A percentile compares a stretch with the other conserved stretches of the same genome.
These are phyloP conservation scores for Phytophthora hibernalis DNA, from an alignment of 352 stramenopile species.

Conservation along the genomic window DNA sequence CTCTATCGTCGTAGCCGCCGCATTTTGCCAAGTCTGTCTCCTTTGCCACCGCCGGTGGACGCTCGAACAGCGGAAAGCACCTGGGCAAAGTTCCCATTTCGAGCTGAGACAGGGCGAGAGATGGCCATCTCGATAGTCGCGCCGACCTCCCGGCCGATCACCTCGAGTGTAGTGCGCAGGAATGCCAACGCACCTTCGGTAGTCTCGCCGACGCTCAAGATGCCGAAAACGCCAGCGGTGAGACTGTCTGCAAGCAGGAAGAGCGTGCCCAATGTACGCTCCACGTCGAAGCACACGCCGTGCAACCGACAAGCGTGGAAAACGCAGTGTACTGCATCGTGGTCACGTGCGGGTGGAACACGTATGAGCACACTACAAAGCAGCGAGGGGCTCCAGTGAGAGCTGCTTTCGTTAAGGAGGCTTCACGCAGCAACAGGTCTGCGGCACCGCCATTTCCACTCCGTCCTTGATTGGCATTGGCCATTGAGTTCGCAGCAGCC, in stretches of 20 bases:
- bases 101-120: slow-evolving; percentile 25
- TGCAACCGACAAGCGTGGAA: slow-evolving; percentile 90
- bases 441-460: slow-evolving; percentile 2
- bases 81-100: slow-evolving; percentile 66
- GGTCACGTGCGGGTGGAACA: slow-evolving; percentile 81
- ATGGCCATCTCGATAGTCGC: slow-evolving; percentile 33
- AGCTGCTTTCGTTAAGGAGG: slow-evolving; percentile 24
- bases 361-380: slow-evolving; percentile 79
- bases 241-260: slow-evolving; percentile 86
- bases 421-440: slow-evolving; percentile 37
- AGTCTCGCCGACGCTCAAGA: slow-evolving; percentile 71
- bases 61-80: slow-evolving; percentile 60
- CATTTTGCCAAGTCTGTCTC: slow-evolving; percentile 53
- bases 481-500: slow-evolving; percentile 7
- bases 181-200: slow-evolving; percentile 56
- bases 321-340: slow-evolving; percentile 84
- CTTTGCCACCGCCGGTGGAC: slow-evolving; percentile 47
- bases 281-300: slow-evolving; percentile 89
- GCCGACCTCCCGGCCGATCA: slow-evolving; percentile 75
- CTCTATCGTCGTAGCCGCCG: slow-evolving; percentile 14
- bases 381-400: slow-evolving; percentile 40
- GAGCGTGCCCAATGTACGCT: slow-evolving; percentile 64
- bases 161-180: slow-evolving; percentile 74
- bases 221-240: slow-evolving; percentile 76
- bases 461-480: neutral